phyloP scores from a whole-genome alignment of 495 filamentous ascomycete genomes.

The Jackrogersella minutella region DNA sequence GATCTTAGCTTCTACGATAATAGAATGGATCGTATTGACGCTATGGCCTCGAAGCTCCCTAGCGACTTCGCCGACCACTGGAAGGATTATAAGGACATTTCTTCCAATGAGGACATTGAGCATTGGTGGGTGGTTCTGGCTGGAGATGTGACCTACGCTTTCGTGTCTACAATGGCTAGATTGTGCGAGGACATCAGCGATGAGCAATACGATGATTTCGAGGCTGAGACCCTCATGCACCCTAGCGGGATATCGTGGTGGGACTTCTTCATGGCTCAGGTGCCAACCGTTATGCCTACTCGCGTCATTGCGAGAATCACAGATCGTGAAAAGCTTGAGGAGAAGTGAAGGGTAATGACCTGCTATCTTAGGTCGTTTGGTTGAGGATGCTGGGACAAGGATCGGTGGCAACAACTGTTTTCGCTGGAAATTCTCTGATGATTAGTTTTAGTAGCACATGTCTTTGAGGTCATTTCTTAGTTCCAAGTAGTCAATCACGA shows the following conservation, averaged over 20 bases:
- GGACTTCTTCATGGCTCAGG: not conserved
- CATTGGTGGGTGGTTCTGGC: not conserved
- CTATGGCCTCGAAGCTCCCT: not conserved
- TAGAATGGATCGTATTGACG: not conserved
- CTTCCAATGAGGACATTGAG: not conserved
- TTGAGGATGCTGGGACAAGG: not conserved
- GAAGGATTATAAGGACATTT: not conserved
- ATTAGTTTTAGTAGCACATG: not conserved
- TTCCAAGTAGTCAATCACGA: too few relatives aligned
- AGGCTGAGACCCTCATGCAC: constrained; percentile 6
- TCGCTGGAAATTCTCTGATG: not conserved
- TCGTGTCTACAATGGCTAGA: not conserved
- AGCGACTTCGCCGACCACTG: not conserved
- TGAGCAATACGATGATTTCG: not conserved
- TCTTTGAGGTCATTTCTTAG: not conserved
- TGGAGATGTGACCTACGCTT: constrained; percentile 1
- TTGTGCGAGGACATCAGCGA: not conserved
- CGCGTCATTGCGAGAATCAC: not conserved
- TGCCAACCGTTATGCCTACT: not conserved
- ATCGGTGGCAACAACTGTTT: not conserved
- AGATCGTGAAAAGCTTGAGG: not conserved
- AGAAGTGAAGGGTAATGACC: not conserved
- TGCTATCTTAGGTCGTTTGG: not conserved
- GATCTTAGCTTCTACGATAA: not conserved
- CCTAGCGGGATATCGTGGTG: constrained; percentile 17